Percentiles rank a stretch among this genome's conserved stretches.
phyloP scores from a whole-genome alignment of 106 monocot species.

The Xerophyta viscosa region DNA sequence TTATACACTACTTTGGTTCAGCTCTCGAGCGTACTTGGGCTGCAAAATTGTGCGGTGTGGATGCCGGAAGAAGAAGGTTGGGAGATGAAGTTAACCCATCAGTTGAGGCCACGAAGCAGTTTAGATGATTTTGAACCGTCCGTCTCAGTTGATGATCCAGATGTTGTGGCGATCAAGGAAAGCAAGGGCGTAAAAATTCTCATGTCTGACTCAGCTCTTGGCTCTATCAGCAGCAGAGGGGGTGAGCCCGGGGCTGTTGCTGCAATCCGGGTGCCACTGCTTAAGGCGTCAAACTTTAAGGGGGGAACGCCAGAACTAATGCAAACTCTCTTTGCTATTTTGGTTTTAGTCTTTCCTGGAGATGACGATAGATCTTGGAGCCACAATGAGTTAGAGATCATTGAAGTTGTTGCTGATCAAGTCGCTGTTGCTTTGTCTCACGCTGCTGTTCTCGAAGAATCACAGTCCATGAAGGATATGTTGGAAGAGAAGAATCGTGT shows the following conservation, averaged over 20 bases:
- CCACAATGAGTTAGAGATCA: slow-evolving; percentile 27
- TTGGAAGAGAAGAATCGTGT: slow-evolving; percentile 30
- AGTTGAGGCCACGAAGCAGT: slow-evolving; percentile 9
- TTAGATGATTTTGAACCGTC: neutral
- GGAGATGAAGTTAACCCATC: slow-evolving; percentile 16
- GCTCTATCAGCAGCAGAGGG: slow-evolving; percentile 7
- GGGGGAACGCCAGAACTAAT: slow-evolving; percentile 28
- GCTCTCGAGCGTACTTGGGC: slow-evolving; percentile 18
- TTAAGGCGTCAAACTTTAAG: slow-evolving; percentile 33
- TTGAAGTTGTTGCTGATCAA: slow-evolving; percentile 41
- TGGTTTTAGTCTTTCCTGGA: slow-evolving; percentile 38
- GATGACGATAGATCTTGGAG: slow-evolving; percentile 24
- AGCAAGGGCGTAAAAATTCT: slow-evolving; percentile 15
- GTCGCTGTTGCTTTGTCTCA: slow-evolving; percentile 39
- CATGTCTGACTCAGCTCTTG: slow-evolving; percentile 22
- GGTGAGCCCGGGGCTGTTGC: slow-evolving; percentile 22
- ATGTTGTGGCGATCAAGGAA: slow-evolving; percentile 7
- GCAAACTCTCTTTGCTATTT: slow-evolving; percentile 23
- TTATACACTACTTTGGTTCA: slow-evolving; percentile 24
- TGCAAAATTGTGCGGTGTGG: slow-evolving; percentile 21
- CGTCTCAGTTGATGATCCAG: slow-evolving; percentile 13
- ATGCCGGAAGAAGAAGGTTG: slow-evolving; percentile 8
- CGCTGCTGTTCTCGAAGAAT: slow-evolving; percentile 33
- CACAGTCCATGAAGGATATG: slow-evolving; percentile 21
- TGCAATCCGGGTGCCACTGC: slow-evolving; percentile 41